Base-by-base conservation (phyloP, 345 rosid species). In the Laguncularia racemosa region DNA sequence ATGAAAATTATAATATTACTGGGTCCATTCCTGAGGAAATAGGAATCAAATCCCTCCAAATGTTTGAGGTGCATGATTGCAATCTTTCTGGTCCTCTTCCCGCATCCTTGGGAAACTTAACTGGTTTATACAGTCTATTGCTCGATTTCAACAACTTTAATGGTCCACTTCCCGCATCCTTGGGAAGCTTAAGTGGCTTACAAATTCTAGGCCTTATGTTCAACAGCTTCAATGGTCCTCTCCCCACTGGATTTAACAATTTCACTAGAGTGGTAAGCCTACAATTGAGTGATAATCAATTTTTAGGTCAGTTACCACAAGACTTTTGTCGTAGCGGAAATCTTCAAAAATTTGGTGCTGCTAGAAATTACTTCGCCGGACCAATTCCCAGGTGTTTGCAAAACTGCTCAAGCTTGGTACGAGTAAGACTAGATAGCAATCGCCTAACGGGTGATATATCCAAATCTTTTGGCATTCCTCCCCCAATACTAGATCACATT, bases 201-300 rank as follows among this genome's bases (percentile, higher is more conserved):
- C 3, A 57, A 26, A 1, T 0, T 7, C 28, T 0, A 47, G 4
- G 1, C 40, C 40, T 33, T 10, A 33, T 1, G 4, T 33, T 20
- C 0, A 76, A 72, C 57, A 16, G 47, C 16, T 55, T 73, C 21
- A 63, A 70, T 0, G 73, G 77, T 13, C 11, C 61, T 15, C 50
- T 76, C 54, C 75, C 71, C 15, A 13, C 44, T 12, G 62, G 58
- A 17, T 53, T 69, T 0, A 55, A 38, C 8, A 58, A 12, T 17
- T 55, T 69, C 2, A 20, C 14, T 10, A 50, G 43, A 0, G 28
- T 69, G 14, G 2, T 2, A 0, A 4, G 0, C 1, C 12, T 76
- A 19, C 47, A 48, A 9, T 38, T 76, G 13, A 38, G 14, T 23
- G 1, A 3, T 0, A 76, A 76, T 63, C 13, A 44, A 1, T 55